Evolutionary conservation across 257 asterid genomes (phyloP).

Genomic region (Forsythia viridissima): DNA sequence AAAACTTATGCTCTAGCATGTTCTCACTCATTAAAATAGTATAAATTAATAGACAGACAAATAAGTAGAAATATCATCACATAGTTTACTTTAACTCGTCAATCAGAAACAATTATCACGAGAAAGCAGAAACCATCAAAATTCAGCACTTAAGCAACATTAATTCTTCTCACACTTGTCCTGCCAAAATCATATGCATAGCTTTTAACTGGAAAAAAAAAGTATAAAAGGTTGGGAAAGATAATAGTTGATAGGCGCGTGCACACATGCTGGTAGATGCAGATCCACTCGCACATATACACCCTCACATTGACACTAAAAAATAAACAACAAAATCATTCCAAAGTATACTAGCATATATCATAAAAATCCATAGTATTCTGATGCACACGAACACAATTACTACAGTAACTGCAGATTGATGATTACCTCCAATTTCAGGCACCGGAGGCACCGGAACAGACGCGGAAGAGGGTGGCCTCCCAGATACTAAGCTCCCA

Average conservation of each 20-base stretch:
- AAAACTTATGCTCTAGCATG: too few species aligned
- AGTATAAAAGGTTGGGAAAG: too few species aligned
- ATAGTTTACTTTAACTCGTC: too few species aligned
- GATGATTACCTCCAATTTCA: constrained; percentile 47
- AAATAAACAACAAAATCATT: not conserved
- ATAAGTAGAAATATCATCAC: too few species aligned
- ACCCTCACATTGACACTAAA: not conserved
- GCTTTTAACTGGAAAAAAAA: not conserved
- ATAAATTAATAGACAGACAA: too few species aligned
- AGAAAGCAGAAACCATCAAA: too few species aligned
- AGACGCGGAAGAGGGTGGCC: constrained; percentile 57
- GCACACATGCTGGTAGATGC: too few species aligned
- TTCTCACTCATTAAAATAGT: too few species aligned
- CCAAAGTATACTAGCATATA: not conserved
- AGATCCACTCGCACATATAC: not conserved
- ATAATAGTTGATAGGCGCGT: too few species aligned
- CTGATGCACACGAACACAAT: not conserved
- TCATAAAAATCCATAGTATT: not conserved
- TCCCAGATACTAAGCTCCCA: constrained; percentile 67
- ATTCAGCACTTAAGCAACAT: too few species aligned
- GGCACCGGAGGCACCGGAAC: constrained; percentile 49
- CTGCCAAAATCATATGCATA: not conserved
- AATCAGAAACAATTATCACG: too few species aligned
- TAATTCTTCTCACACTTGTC: not conserved
- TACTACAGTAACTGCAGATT: not conserved